These are phyloP conservation scores for Coemansia sp. DNA, from an alignment of 192 early-diverging fungal genomes.

Conservation along the genomic window DNA sequence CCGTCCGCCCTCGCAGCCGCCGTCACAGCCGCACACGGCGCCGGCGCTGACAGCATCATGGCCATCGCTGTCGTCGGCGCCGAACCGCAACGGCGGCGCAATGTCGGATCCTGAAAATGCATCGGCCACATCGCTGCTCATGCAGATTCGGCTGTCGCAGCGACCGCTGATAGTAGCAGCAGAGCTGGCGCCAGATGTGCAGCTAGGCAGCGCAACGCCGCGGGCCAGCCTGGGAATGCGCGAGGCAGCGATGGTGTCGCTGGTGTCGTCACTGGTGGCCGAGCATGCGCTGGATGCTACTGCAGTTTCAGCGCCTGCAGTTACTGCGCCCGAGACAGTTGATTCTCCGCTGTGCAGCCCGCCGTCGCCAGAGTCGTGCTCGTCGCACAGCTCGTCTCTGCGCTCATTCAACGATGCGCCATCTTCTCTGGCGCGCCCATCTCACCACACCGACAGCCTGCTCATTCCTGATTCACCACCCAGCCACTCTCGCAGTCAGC, in stretches of 20 bases:
- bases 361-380: conserved; percentile 18
- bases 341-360: conserved; percentile 4
- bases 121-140: conserved; percentile 16
- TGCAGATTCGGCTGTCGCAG: conserved; percentile 36
- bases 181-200: neutral
- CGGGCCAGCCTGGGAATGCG: neutral
- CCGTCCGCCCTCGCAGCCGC: conserved; percentile 7
- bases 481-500: neutral
- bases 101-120: conserved; percentile 21
- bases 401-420: neutral
- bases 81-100: conserved; percentile 6
- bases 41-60: conserved; percentile 12
- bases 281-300: conserved; percentile 4
- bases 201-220: neutral
- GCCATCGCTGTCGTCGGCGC: conserved; percentile 11
- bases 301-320: neutral
- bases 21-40: conserved; percentile 7
- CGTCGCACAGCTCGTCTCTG: conserved; percentile 2
- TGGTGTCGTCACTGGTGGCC: conserved; percentile 15
- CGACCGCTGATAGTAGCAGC: conserved; percentile 11
- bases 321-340: neutral
- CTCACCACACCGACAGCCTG: conserved; percentile 12
- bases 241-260: conserved; percentile 11
- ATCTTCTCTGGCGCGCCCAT: neutral
- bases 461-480: conserved; percentile 13